Evolutionary conservation across 2,329 filamentous ascomycete genomes (phyloP), one percentile per base, ranked within the genome.

Genomic region (Pyrenophora tritici-repentis): DNA sequence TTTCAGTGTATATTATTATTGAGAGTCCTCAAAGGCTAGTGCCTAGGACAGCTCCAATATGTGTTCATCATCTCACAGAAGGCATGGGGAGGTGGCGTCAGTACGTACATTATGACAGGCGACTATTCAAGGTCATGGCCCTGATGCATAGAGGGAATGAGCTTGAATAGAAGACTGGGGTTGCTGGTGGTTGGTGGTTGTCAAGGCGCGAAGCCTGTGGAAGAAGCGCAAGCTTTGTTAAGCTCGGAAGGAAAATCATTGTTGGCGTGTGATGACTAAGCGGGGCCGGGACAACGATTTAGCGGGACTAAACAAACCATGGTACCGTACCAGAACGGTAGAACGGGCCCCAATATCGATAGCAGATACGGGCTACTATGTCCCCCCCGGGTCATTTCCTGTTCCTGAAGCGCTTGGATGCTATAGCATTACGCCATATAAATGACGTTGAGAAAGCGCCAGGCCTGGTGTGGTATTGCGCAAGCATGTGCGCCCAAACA

Each of bases 1-100:
- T 70, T 75, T 82, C 66, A 71, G 69, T 72, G 71, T 67, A 62
- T 69, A 70, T 64, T 71, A 66, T 67, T 62, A 53, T 61, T 60
- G 77, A 81, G 50, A 62, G 78, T 89, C 86, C 67, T 73, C 66
- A 72, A 62, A 65, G 73, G 70, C 72, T 73, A 78, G 40, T 52
- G 61, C 60, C 63, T 83, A 83, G 85, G 87, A 90, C 86, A 89
- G 87, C 87, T 90, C 87, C 87, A 90, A 89, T 89, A 88, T 69
- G 66, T 64, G 67, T 71, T 86, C 83, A 86, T 86, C 84, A 83
- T 76, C 52, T 66, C 59, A 60, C 50, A 46, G 54, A 35, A 34
- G 37, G 42, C 37, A 39, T 52, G 39, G 50, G 45, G 42, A 33
- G 43, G 38, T 6, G 34, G 26, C 33, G 14, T 13, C 34, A 44